Evolutionary conservation across 2,329 filamentous ascomycete species (phyloP).

Genomic region (Juglanconis oblonga): DNA sequence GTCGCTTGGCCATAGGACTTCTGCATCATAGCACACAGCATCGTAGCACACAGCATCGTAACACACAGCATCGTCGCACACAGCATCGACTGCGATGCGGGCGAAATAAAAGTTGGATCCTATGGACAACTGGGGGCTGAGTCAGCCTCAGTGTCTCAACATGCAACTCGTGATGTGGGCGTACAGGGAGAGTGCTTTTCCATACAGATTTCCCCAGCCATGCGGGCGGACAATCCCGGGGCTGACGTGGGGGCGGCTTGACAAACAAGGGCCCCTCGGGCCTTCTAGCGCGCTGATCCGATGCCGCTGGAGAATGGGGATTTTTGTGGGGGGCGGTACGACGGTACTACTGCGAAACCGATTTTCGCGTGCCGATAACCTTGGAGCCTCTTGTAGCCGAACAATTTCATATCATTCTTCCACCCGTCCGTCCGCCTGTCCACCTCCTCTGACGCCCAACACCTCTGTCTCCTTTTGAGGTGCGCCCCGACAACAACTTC

Average conservation of each 20-base stretch:
- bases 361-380: constrained; percentile 4
- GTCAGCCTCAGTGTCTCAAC: neutral
- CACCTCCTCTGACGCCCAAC: neutral
- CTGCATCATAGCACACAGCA: neutral
- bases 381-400: neutral
- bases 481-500: neutral
- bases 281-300: constrained; percentile 3
- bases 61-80: neutral
- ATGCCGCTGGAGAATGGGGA: constrained; percentile 14
- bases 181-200: neutral
- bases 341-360: neutral
- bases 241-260: constrained; percentile 6
- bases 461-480: constrained; percentile 12
- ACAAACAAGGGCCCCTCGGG: neutral
- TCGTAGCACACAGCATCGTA: neutral
- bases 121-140: neutral
- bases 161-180: neutral
- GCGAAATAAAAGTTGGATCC: neutral
- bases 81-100: neutral
- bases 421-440: neutral
- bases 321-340: constrained; percentile 9
- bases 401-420: neutral
- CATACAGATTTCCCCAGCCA: constrained; percentile 3
- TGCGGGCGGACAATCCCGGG: neutral
- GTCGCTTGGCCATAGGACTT: neutral